Percentiles rank a stretch among this genome's conserved stretches.
Conservation (phyloP, 116 monocot species). For the Zostera marina region DNA sequence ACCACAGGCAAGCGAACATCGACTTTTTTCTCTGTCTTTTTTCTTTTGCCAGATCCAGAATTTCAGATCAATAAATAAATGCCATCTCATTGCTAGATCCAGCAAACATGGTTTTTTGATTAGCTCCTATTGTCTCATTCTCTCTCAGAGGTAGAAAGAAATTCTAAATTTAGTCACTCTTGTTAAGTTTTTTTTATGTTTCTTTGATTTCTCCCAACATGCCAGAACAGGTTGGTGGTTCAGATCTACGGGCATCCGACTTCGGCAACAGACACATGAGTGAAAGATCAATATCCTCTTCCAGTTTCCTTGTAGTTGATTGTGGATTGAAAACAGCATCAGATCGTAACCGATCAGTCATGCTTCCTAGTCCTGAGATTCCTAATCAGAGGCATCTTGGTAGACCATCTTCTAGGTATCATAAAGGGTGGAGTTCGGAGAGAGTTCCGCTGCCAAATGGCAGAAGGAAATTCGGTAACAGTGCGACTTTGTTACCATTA, state of each 20-base stretch:
- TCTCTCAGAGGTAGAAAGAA: constrained; percentile 41
- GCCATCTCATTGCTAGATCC: constrained; percentile 4
- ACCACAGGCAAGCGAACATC: not conserved
- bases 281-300: constrained; percentile 33
- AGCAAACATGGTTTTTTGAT: constrained; percentile 17
- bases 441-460: constrained; percentile 36
- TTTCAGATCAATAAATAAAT: not conserved
- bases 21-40: not conserved
- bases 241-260: constrained; percentile 25
- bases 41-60: not conserved
- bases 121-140: constrained; percentile 7
- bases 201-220: constrained; percentile 20
- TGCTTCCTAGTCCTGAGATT: constrained; percentile 46
- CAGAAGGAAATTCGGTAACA: constrained; percentile 22
- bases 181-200: not conserved
- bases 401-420: constrained; percentile 2
- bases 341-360: constrained; percentile 16
- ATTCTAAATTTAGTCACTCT: not conserved
- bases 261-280: constrained; percentile 5
- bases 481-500: constrained; percentile 35
- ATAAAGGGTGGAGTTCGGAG: constrained; percentile 85
- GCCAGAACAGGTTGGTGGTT: constrained; percentile 38
- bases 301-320: constrained; percentile 9
- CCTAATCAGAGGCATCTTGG: constrained; percentile 34
- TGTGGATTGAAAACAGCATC: constrained; percentile 33